Conservation (phyloP, 2,329 filamentous ascomycete species). For the Penicillium italicum region DNA sequence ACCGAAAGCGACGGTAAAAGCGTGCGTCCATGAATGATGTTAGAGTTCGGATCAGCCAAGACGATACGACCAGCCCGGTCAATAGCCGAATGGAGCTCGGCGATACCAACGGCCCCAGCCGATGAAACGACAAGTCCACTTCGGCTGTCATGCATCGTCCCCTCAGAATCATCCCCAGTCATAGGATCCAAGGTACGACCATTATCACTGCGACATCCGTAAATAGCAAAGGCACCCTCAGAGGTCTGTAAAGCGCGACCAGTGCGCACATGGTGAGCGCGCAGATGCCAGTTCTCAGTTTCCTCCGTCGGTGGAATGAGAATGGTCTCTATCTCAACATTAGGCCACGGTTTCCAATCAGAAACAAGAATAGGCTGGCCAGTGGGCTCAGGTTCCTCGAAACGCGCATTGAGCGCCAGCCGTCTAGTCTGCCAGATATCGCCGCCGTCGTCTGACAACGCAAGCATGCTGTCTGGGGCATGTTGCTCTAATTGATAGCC, state of each 20-base stretch:
- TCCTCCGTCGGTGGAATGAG: conserved; percentile 34
- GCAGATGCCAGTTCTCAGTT: conserved; percentile 41
- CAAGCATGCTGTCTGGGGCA: conserved; percentile 70
- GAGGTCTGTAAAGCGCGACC: conserved; percentile 64
- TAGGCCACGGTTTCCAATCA: conserved; percentile 66
- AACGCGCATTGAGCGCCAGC: conserved; percentile 60
- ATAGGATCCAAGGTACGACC: conserved; percentile 51
- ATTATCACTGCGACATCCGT: conserved; percentile 57
- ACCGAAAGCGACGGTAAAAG: conserved; percentile 67
- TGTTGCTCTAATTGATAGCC: conserved; percentile 73
- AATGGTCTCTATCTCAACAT: conserved; percentile 44
- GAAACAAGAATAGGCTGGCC: conserved; percentile 60
- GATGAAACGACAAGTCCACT: conserved; percentile 46
- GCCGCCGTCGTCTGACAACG: conserved; percentile 71
- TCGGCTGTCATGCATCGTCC: conserved; percentile 34
- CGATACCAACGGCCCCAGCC: conserved; percentile 52
- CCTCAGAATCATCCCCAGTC: conserved; percentile 41
- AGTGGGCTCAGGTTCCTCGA: conserved; percentile 53
- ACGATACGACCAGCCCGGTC: conserved; percentile 61
- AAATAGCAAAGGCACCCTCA: conserved; percentile 71
- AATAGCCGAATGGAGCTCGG: conserved; percentile 40
- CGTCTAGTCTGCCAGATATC: conserved; percentile 77
- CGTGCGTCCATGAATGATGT: conserved; percentile 68
- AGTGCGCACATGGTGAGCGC: conserved; percentile 33
- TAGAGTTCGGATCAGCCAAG: conserved; percentile 75